phyloP scores from a whole-genome alignment of 1,139 yeast species.

The Magnusiomyces magnusii region DNA sequence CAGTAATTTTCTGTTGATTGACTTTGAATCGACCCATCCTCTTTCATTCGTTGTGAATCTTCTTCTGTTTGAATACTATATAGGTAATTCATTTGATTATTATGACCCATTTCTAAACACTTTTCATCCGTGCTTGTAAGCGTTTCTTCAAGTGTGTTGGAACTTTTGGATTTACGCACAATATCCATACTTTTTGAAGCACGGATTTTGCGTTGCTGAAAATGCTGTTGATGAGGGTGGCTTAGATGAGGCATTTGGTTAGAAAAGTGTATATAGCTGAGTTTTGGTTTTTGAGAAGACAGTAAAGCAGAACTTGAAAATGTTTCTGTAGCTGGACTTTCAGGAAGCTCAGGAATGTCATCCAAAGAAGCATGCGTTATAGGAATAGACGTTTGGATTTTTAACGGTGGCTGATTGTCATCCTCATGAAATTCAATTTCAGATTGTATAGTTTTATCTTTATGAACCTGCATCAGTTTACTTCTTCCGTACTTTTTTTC shows the following conservation, averaged over 20 bases:
- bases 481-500: too few species aligned
- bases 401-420: not conserved
- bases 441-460: too few species aligned
- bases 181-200: not conserved
- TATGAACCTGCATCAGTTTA: too few species aligned
- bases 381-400: not conserved
- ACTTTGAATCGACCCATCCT: not conserved
- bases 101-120: too few species aligned
- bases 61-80: not conserved
- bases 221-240: not conserved
- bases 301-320: not conserved
- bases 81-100: not conserved
- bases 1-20: not conserved
- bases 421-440: too few species aligned
- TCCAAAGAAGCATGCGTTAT: not conserved
- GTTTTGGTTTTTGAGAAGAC: not conserved
- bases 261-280: not conserved
- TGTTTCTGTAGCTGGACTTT: not conserved
- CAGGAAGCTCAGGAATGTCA: not conserved
- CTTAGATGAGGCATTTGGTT: not conserved
- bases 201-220: not conserved
- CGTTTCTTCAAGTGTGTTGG: not conserved
- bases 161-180: not conserved
- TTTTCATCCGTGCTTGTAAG: not conserved
- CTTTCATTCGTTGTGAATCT: not conserved